phyloP scores from a whole-genome alignment of 257 asterid genomes.

The Ehretia macrophylla region DNA sequence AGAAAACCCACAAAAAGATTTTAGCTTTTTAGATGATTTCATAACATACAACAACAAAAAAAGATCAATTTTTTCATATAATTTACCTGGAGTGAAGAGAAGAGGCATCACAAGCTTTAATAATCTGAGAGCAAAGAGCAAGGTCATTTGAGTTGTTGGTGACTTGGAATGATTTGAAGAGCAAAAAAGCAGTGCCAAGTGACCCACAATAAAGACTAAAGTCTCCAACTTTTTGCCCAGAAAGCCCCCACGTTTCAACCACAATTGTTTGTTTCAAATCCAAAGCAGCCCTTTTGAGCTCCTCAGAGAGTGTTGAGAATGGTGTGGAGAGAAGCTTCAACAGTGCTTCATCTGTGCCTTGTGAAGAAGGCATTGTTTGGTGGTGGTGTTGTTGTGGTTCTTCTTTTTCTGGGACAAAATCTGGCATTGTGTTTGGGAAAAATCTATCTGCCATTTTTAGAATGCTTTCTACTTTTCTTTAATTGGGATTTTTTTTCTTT shows the following conservation, averaged over 20 bases:
- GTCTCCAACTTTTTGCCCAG: constrained; percentile 42
- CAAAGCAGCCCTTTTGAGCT: constrained; percentile 49
- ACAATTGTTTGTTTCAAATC: constrained; percentile 68
- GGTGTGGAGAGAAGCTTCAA: constrained; percentile 52
- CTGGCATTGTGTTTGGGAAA: constrained; percentile 59
- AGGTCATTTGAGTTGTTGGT: constrained; percentile 54
- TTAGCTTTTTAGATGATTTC: too few relatives aligned
- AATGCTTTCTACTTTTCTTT: not conserved
- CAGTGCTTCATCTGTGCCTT: constrained; percentile 49
- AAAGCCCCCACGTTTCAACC: constrained; percentile 59
- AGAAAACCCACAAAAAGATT: too few relatives aligned
- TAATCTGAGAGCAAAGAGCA: constrained; percentile 46
- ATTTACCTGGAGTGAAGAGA: constrained; percentile 47
- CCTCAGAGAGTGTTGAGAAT: constrained; percentile 30
- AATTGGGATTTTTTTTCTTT: too few relatives aligned
- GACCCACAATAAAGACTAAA: constrained; percentile 52
- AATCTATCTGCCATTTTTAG: constrained; percentile 53
- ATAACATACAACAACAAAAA: too few relatives aligned
- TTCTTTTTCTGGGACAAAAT: constrained; percentile 43
- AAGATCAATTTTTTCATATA: not conserved
- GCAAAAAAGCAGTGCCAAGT: constrained; percentile 66
- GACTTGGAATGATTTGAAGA: constrained; percentile 53
- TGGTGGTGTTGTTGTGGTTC: constrained; percentile 14
- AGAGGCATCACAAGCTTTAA: constrained; percentile 60
- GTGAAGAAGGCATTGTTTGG: constrained; percentile 18